These are phyloP conservation scores for Peronospora tabacina DNA, from an alignment of 352 stramenopile genomes.

Conservation along the genomic window DNA sequence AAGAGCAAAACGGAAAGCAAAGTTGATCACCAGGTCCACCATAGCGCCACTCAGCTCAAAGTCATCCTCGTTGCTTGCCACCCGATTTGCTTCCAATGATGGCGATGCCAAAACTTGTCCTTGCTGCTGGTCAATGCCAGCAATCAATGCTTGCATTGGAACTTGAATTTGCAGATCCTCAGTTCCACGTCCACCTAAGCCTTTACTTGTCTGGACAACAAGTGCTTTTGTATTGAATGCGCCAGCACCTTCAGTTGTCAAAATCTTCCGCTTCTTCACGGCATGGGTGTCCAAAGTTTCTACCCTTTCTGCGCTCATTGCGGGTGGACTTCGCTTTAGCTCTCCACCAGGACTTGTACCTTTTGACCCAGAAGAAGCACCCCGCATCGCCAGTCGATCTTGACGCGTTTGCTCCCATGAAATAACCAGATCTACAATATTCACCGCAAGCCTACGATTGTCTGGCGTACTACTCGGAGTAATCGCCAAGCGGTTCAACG, in stretches of 20 bases:
- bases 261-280: constrained; percentile 44
- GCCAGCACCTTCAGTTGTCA: constrained; percentile 12
- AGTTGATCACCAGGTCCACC: constrained; percentile 91
- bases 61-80: constrained; percentile 60
- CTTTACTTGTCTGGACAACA: constrained; percentile 13
- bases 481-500: constrained; percentile 92
- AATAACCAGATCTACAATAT: constrained; percentile 94
- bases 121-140: constrained; percentile 9
- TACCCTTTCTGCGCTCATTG: constrained; percentile 16
- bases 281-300: constrained; percentile 18
- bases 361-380: constrained; percentile 11
- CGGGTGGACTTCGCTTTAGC: constrained; percentile 31
- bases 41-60: constrained; percentile 83
- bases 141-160: not conserved
- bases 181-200: not conserved
- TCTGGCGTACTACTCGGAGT: constrained; percentile 89
- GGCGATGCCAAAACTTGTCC: constrained; percentile 15
- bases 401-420: constrained; percentile 90
- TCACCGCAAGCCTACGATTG: constrained; percentile 89
- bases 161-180: constrained; percentile 13
- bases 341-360: constrained; percentile 18
- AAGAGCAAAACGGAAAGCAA: constrained; percentile 81
- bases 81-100: constrained; percentile 20
- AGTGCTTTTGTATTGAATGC: constrained; percentile 16
- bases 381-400: constrained; percentile 42